These are phyloP conservation scores for Murraya koenigii DNA, from an alignment of 345 rosid species.

Conservation along the genomic window DNA sequence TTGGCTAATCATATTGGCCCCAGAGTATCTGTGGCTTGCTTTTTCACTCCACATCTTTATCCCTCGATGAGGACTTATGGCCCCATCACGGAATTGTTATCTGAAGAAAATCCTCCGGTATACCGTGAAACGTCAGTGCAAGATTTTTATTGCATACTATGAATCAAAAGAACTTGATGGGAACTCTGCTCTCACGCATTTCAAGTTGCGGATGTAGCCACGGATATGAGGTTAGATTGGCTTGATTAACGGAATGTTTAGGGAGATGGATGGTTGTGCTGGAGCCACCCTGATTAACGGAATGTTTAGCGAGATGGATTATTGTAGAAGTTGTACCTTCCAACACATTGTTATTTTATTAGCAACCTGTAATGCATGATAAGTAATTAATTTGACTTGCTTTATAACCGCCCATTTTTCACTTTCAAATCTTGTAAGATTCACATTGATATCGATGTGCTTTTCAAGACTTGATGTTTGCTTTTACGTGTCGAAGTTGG, in stretches of 20 bases:
- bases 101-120: conserved; percentile 36
- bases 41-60: conserved; percentile 22
- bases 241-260: neutral
- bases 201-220: conserved; percentile 23
- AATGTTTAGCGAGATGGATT: neutral
- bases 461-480: too few relatives aligned
- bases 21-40: conserved; percentile 30
- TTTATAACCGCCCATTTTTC: too few relatives aligned
- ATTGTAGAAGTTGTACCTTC: neutral
- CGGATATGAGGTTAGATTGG: neutral
- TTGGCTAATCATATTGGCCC: conserved; percentile 40
- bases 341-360: neutral
- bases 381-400: neutral
- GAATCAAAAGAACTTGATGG: conserved; percentile 38
- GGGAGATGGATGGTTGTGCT: neutral
- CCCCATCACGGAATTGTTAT: conserved; percentile 40
- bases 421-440: too few relatives aligned
- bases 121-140: conserved; percentile 27
- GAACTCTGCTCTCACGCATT: conserved; percentile 32
- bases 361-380: neutral
- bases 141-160: conserved; percentile 26
- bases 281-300: neutral
- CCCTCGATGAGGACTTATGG: conserved; percentile 22
- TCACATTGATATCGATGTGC: too few relatives aligned
- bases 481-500: neutral